Base-by-base conservation (phyloP, 139 green algal species). In the Chlorella sp. region DNA sequence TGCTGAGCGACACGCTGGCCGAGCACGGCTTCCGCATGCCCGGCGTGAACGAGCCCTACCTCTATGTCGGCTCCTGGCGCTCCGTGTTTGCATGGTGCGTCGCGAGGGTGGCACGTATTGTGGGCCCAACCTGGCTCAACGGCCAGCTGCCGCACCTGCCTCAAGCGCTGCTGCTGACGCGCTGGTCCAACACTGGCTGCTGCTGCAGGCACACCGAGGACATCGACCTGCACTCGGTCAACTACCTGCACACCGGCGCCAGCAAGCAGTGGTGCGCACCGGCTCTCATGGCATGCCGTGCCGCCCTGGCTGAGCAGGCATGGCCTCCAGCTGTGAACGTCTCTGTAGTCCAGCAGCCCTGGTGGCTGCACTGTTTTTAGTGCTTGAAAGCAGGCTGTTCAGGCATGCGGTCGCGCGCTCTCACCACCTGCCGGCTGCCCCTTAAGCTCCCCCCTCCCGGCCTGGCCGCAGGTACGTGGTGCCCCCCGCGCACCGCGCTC, bases 231-330 rank as follows among this genome's bases (percentile, higher is more conserved):
- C 93, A 95, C 73, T 95, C 89, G 83, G 93, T 99, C 62, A 99
- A 99, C 91, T 99, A 96, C 91, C 90, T 99, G 76, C 96, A 99
- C 91, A 97, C 90, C 86, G 96, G 96, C 9, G 93, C 92, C n/a
- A 92, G 93, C 78, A 99, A 99, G 92, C 90, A 92, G 38, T 95
- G 93, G 93, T 90, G 76, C 19, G 36, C 38, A 80, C 44, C 73
- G 20, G 75, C 51, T 1, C 8, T 0, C 30, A 38, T 28, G 44
- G 44, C 43, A 44, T 16, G 30, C 17, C 30, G 14, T 30, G 43
- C 72, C 19, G 43, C 44, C n/a, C 13, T 1, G 30, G 60, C 60
- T 17, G 60, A 26, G 67, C 67, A 43, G 64, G 64, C 32, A 40
- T 3, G 69, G 36, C 69, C 38, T 28, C 36, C n/a, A n/a, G n/a